Evolutionary conservation across 306 rosid genomes (phyloP).

Genomic region (Malus orientalis): DNA sequence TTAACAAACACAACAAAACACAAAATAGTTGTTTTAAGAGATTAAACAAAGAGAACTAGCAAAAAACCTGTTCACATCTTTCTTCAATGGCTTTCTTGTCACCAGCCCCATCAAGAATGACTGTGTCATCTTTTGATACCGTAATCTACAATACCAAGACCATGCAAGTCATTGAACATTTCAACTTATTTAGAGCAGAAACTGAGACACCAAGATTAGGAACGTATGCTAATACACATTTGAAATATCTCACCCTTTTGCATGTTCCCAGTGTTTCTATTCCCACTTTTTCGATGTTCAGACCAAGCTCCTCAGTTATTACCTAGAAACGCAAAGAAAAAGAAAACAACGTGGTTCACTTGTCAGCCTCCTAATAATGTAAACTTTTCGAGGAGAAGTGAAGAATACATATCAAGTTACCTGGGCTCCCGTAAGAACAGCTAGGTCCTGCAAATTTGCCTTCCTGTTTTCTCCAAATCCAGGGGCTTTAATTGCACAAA

Average conservation of each 20-base stretch:
- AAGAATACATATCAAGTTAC: conserved; percentile 27
- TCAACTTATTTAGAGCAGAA: background rate
- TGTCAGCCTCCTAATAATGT: background rate
- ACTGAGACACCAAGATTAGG: background rate
- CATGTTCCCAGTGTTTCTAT: conserved; percentile 71
- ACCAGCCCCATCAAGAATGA: conserved; percentile 91
- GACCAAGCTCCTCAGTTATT: conserved; percentile 88
- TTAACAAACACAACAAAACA: background rate
- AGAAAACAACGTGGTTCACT: background rate
- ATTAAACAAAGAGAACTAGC: background rate
- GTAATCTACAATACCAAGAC: conserved; percentile 42
- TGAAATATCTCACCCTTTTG: conserved; percentile 54
- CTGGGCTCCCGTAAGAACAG: conserved; percentile 76
- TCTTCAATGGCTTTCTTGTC: conserved; percentile 84
- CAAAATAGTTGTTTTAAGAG: background rate
- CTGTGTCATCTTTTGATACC: conserved; percentile 84
- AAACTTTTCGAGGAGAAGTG: background rate
- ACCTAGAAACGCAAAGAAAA: conserved; percentile 33
- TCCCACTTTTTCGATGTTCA: conserved; percentile 77
- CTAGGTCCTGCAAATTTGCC: conserved; percentile 70
- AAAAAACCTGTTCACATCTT: conserved; percentile 81
- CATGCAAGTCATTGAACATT: background rate
- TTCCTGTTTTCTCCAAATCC: conserved; percentile 93
- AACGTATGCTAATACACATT: background rate
- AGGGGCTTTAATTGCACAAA: conserved; percentile 93